These are phyloP conservation scores for Sesbania bispinosa DNA, from an alignment of 306 rosid species.

Conservation along the genomic window DNA sequence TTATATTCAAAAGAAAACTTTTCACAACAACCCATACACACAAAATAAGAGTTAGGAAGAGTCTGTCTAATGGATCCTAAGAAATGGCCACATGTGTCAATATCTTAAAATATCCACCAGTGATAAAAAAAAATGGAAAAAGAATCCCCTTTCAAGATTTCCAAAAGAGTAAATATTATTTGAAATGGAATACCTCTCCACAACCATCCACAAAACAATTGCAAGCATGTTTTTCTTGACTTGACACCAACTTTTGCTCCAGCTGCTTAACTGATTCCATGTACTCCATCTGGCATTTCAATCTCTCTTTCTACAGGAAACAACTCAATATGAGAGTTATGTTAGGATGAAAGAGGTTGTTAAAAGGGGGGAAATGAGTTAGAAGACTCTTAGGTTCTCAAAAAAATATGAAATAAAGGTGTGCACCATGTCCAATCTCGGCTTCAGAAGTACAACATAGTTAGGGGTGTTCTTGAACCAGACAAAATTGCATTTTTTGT, in stretches of 20 bases:
- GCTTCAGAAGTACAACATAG: neutral
- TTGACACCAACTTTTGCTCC: constrained; percentile 90
- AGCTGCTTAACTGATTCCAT: constrained; percentile 90
- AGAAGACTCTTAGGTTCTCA: neutral
- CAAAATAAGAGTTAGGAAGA: no score
- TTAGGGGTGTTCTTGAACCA: neutral
- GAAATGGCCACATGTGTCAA: no score
- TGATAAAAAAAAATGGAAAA: neutral
- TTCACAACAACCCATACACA: no score
- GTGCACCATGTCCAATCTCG: neutral
- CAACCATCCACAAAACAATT: constrained; percentile 38
- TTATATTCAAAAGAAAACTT: neutral
- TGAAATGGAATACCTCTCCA: constrained; percentile 57
- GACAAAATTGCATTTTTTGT: neutral
- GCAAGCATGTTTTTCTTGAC: constrained; percentile 53
- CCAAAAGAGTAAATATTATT: constrained; percentile 1
- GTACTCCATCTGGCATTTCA: constrained; percentile 92
- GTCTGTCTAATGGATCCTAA: no score
- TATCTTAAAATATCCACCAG: neutral
- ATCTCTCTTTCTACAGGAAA: constrained; percentile 74
- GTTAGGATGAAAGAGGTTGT: neutral
- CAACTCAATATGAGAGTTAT: constrained; percentile 14
- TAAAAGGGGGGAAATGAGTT: no score
- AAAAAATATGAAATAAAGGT: neutral
- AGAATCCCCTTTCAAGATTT: constrained; percentile 10